phyloP scores from a whole-genome alignment of 2,329 filamentous ascomycete genomes.

The Clathrospora elynae region DNA sequence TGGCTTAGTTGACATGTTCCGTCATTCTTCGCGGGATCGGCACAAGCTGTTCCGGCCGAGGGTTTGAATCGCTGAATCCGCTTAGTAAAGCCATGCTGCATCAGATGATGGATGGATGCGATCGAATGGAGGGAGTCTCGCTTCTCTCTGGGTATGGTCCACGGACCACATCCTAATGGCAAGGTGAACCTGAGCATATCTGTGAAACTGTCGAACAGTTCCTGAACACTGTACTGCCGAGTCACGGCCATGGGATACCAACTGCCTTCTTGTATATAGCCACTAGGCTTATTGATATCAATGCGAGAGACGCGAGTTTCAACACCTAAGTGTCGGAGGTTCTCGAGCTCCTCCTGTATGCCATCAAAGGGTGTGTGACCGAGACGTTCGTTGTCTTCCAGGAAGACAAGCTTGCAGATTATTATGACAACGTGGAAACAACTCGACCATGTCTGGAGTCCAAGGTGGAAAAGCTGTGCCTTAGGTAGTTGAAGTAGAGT shows the following conservation, averaged over 20 bases:
- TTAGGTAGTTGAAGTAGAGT: constrained; percentile 13
- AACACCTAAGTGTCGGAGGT: constrained; percentile 9
- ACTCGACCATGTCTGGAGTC: constrained; percentile 22
- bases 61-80: constrained; percentile 17
- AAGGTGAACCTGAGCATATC: constrained; percentile 25
- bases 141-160: constrained; percentile 6
- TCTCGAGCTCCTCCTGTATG: constrained; percentile 16
- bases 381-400: constrained; percentile 26
- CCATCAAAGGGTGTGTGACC: constrained; percentile 15
- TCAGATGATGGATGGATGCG: constrained; percentile 19
- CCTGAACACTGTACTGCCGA: constrained; percentile 18
- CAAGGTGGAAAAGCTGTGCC: constrained; percentile 18
- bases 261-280: too few species aligned
- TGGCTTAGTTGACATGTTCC: too few species aligned
- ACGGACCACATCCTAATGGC: constrained; percentile 4
- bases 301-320: background rate
- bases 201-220: constrained; percentile 22
- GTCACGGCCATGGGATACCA: constrained; percentile 28
- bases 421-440: constrained; percentile 34
- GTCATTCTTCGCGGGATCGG: too few species aligned
- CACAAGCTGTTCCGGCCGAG: background rate
- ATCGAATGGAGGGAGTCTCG: constrained; percentile 21
- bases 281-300: background rate
- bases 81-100: constrained; percentile 25
- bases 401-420: constrained; percentile 34